Percentiles rank a stretch among this genome's conserved stretches.
phyloP scores from a whole-genome alignment of 2,329 filamentous ascomycete genomes.

The Phyllosticta paracitricarpa region DNA sequence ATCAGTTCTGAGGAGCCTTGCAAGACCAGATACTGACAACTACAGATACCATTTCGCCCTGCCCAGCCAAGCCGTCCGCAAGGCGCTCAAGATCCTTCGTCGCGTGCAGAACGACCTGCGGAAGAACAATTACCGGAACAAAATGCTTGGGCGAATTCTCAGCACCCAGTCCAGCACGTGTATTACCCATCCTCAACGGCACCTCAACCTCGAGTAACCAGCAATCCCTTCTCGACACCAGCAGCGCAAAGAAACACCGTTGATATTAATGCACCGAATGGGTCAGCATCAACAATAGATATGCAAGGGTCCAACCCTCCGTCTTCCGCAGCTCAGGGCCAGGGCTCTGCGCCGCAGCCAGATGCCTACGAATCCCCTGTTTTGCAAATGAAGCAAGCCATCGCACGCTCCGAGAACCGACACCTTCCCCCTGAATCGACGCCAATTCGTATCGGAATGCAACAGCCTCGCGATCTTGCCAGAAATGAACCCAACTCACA shows the following conservation, averaged over 20 bases:
- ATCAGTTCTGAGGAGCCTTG: background rate
- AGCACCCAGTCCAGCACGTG: constrained; percentile 36
- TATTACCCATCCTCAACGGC: constrained; percentile 16
- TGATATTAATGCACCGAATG: constrained; percentile 26
- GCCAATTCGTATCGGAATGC: background rate
- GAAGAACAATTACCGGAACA: constrained; percentile 83
- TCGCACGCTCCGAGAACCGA: background rate
- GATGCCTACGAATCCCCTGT: constrained; percentile 28
- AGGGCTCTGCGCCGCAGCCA: constrained; percentile 12
- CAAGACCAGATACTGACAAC: no score
- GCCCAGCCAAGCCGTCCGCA: no score
- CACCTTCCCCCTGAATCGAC: background rate
- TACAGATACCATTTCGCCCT: no score
- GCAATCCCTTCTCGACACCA: constrained; percentile 17
- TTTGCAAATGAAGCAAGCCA: constrained; percentile 24
- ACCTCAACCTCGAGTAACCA: constrained; percentile 6
- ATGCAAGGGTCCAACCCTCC: constrained; percentile 27
- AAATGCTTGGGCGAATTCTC: constrained; percentile 86
- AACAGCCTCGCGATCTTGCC: background rate
- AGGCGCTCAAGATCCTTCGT: constrained; percentile 14
- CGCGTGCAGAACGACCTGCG: constrained; percentile 45
- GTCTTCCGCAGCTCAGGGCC: constrained; percentile 20
- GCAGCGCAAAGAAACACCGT: constrained; percentile 26
- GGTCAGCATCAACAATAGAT: constrained; percentile 31
- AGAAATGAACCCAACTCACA: background rate